These are phyloP conservation scores for Misopates orontium DNA, from an alignment of 257 asterid genomes.

Conservation along the genomic window DNA sequence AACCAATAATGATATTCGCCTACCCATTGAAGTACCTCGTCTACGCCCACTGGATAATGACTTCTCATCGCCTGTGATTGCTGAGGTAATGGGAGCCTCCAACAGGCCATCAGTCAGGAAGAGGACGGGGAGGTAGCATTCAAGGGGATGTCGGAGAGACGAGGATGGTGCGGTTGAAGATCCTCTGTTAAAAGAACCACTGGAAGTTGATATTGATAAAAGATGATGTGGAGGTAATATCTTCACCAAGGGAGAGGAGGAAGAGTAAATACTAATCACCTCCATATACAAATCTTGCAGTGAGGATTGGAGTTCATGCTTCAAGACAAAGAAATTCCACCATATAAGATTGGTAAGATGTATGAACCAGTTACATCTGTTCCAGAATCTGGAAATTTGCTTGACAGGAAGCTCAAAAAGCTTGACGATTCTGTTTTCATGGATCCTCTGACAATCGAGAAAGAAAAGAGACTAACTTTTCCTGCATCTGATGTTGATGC, in stretches of 20 bases:
- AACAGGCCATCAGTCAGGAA: conserved; percentile 19
- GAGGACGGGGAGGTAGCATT: conserved; percentile 19
- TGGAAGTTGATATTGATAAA: conserved; percentile 23
- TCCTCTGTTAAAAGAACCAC: conserved; percentile 13
- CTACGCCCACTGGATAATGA: conserved; percentile 48
- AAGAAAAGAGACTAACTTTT: conserved; percentile 22
- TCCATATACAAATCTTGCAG: conserved; percentile 48
- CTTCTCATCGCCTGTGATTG: conserved; percentile 36
- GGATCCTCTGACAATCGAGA: conserved; percentile 3
- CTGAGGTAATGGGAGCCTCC: conserved; percentile 47
- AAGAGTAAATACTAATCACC: conserved; percentile 80
- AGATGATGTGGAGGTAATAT: conserved; percentile 32
- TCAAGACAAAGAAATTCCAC: conserved; percentile 31
- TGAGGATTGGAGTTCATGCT: conserved; percentile 32
- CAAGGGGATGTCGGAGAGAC: conserved; percentile 22
- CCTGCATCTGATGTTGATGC: conserved; percentile 34
- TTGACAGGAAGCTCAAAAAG: background rate
- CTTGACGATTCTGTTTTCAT: background rate
- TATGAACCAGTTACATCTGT: conserved; percentile 26
- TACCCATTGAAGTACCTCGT: conserved; percentile 42
- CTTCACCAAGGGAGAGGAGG: conserved; percentile 78
- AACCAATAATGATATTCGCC: conserved; percentile 29
- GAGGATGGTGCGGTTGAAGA: conserved; percentile 22
- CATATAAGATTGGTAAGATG: conserved; percentile 38
- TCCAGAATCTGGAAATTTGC: conserved; percentile 17